phyloP scores from a whole-genome alignment of 768 basidiomycete species.

The Psilocybe cyanescens region DNA sequence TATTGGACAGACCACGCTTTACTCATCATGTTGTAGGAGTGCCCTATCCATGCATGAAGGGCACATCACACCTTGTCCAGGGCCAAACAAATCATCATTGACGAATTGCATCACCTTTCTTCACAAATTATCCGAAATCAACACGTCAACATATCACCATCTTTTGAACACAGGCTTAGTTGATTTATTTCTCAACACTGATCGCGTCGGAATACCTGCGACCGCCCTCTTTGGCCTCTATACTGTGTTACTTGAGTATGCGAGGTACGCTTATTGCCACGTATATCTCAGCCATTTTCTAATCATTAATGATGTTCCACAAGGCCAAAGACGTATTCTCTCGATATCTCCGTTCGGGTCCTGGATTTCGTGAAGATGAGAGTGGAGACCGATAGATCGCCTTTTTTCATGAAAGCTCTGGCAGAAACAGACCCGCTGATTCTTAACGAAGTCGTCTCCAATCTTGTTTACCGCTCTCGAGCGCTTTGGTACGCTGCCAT shows the following conservation, averaged over 20 bases:
- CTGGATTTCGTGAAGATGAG: constrained; percentile 7
- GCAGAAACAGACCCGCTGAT: not conserved
- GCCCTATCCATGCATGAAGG: constrained; percentile 11
- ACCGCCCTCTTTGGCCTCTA: not conserved
- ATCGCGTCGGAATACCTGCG: not conserved
- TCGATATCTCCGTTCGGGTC: not conserved
- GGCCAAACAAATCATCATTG: constrained; percentile 7
- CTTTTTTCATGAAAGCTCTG: constrained; percentile 3
- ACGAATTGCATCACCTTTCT: constrained; percentile 13
- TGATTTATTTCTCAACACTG: constrained; percentile 6
- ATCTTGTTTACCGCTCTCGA: constrained; percentile 6
- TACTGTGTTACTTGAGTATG: constrained; percentile 7
- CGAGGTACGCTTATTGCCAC: not conserved
- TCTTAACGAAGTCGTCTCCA: constrained; percentile 1
- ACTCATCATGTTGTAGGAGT: not conserved
- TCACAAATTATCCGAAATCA: not conserved
- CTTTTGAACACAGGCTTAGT: constrained; percentile 4
- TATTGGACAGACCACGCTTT: not conserved
- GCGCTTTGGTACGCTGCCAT: constrained; percentile 1
- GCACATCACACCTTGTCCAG: constrained; percentile 12
- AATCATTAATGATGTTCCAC: not conserved
- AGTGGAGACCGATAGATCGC: constrained; percentile 2
- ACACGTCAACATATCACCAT: not conserved
- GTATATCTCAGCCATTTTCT: not conserved
- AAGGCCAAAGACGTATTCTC: constrained; percentile 2